Percentiles rank a stretch among this genome's conserved stretches.
These are phyloP conservation scores for Globisporangium acanthophoron DNA, from an alignment of 352 stramenopile genomes.

Conservation along the genomic window DNA sequence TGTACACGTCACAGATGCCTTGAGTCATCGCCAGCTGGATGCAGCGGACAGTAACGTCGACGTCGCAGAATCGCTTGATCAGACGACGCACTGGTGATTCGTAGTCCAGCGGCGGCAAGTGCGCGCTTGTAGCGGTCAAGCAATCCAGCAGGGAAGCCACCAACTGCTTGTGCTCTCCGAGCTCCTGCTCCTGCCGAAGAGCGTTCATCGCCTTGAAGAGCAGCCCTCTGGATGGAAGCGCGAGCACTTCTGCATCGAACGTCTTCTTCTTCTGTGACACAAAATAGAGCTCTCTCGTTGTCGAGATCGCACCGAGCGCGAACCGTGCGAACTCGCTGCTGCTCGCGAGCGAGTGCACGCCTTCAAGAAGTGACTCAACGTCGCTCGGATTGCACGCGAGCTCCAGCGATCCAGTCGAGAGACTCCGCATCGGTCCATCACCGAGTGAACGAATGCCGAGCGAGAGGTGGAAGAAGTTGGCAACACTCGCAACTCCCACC, in stretches of 20 bases:
- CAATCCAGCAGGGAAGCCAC: constrained; percentile 9
- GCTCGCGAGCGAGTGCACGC: constrained; percentile 14
- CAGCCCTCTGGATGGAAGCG: constrained; percentile 23
- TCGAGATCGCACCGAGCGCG: constrained; percentile 30
- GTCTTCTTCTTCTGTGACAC: constrained; percentile 44
- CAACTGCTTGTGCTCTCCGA: neutral
- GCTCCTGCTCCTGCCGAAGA: constrained; percentile 19
- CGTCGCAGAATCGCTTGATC: constrained; percentile 10
- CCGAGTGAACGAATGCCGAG: constrained; percentile 8
- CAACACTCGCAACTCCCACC: constrained; percentile 2
- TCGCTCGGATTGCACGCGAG: constrained; percentile 8
- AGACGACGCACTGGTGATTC: constrained; percentile 9
- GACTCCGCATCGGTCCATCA: neutral
- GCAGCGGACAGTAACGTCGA: constrained; percentile 18
- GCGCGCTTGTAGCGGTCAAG: constrained; percentile 3
- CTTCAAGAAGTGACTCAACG: constrained; percentile 16
- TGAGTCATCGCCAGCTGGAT: constrained; percentile 27
- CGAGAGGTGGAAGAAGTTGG: constrained; percentile 14
- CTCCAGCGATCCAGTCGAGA: neutral
- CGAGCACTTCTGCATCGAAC: constrained; percentile 34
- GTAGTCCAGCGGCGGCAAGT: constrained; percentile 10
- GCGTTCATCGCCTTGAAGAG: constrained; percentile 29
- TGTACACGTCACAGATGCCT: constrained; percentile 11
- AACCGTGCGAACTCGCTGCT: constrained; percentile 10
- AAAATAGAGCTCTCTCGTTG: constrained; percentile 22